A percentile compares a stretch with the other conserved stretches of the same genome.
phyloP scores from a whole-genome alignment of 306 rosid species.

The Vigna radiata region DNA sequence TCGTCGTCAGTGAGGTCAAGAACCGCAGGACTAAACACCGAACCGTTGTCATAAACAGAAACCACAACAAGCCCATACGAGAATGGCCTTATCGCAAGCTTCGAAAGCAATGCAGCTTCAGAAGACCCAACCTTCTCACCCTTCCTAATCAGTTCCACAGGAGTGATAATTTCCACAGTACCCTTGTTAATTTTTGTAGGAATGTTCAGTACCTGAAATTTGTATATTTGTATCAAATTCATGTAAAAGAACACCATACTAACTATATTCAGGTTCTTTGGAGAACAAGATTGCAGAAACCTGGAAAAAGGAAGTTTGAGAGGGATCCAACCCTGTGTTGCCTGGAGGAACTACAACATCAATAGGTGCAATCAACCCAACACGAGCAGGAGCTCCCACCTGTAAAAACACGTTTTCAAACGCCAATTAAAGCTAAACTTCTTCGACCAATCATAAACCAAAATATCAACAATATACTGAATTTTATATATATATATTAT shows the following conservation, averaged over 20 bases:
- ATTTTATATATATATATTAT: too few species aligned
- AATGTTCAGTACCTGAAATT: slow-evolving; percentile 75
- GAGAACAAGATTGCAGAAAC: slow-evolving; percentile 41
- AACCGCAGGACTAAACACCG: slow-evolving; percentile 86
- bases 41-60: slow-evolving; percentile 81
- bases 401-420: slow-evolving; percentile 17
- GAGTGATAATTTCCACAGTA: slow-evolving; percentile 91
- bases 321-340: slow-evolving; percentile 96
- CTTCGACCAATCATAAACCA: too few species aligned
- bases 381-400: slow-evolving; percentile 99
- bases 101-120: slow-evolving; percentile 93
- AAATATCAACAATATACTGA: too few species aligned
- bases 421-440: background rate
- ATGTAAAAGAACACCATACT: background rate
- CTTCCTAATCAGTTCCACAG: slow-evolving; percentile 91
- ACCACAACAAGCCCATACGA: slow-evolving; percentile 83
- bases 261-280: background rate
- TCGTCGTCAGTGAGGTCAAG: slow-evolving; percentile 87
- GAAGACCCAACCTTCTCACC: slow-evolving; percentile 96
- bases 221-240: background rate
- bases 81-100: slow-evolving; percentile 92
- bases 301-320: slow-evolving; percentile 97
- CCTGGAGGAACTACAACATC: slow-evolving; percentile 95
- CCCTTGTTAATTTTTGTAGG: slow-evolving; percentile 98
- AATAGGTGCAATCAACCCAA: slow-evolving; percentile 94